Percentiles rank a stretch among this genome's conserved stretches.
These are phyloP conservation scores for Corymbia maculata DNA, from an alignment of 345 rosid genomes.

Conservation along the genomic window DNA sequence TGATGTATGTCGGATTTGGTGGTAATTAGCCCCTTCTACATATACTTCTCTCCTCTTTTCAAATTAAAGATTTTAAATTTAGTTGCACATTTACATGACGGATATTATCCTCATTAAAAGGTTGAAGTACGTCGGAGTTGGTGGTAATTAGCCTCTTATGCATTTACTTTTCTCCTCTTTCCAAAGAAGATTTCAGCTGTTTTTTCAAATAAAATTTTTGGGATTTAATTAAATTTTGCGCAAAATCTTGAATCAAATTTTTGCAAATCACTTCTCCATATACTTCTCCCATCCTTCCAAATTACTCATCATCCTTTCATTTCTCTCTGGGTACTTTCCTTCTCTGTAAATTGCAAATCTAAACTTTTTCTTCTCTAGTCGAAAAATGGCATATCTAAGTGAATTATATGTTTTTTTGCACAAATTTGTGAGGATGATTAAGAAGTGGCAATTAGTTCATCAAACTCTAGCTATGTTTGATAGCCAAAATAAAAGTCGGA, in stretches of 20 bases:
- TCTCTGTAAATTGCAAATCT: not conserved
- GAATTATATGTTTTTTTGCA: not conserved
- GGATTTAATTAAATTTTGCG: not conserved
- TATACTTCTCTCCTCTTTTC: not conserved
- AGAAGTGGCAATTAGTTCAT: not conserved
- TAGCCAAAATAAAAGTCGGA: accelerated
- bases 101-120: not conserved
- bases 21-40: not conserved
- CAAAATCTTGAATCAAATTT: not conserved
- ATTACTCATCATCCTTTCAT: not conserved
- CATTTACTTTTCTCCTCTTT: not conserved
- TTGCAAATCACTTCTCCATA: not conserved
- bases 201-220: too few relatives aligned
- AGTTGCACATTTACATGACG: not conserved
- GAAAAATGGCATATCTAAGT: too few relatives aligned
- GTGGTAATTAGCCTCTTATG: not conserved
- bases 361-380: not conserved
- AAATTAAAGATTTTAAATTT: not conserved
- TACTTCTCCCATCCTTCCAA: not conserved
- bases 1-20: not conserved
- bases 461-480: not conserved
- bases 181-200: not conserved
- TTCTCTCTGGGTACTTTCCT: not conserved
- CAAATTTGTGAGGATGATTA: not conserved
- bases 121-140: not conserved